Conservation (phyloP, 2,329 filamentous ascomycete species). For the Aspergillus latus region DNA sequence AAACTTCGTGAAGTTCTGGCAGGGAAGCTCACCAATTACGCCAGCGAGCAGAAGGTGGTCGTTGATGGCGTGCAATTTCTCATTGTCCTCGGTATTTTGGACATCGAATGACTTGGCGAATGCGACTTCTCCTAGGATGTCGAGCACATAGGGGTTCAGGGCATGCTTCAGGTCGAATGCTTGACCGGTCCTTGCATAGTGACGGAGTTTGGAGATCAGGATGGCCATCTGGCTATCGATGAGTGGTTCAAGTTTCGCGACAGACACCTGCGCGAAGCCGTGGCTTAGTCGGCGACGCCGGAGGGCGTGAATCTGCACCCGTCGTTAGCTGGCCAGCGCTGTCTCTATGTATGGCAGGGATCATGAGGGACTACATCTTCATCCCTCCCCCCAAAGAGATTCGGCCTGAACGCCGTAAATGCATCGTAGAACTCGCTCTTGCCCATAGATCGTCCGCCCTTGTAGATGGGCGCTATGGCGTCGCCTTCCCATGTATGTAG, state of each 20-base stretch:
- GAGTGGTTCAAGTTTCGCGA: neutral
- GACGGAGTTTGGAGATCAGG: neutral
- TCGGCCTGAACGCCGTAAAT: neutral
- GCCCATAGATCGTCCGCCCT: neutral
- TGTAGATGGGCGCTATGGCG: neutral
- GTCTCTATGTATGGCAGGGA: neutral
- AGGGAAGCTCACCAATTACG: neutral
- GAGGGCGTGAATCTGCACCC: neutral
- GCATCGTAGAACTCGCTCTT: neutral
- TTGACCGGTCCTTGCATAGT: neutral
- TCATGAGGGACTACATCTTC: neutral
- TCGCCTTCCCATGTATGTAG: neutral
- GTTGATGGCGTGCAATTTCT: neutral
- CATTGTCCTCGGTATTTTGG: neutral
- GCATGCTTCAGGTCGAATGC: neutral
- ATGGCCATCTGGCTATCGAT: neutral
- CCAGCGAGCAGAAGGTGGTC: neutral
- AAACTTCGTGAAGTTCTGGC: neutral
- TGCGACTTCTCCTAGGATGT: neutral
- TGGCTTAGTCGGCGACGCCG: neutral
- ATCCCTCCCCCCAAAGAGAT: neutral
- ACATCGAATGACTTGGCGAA: neutral
- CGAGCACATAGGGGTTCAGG: neutral
- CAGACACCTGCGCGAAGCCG: neutral
- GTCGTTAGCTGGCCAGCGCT: neutral